A percentile compares a stretch with the other conserved stretches of the same genome.
These are phyloP conservation scores for Pleurostoma richardsiae DNA, from an alignment of 2,329 filamentous ascomycete species.

Conservation along the genomic window DNA sequence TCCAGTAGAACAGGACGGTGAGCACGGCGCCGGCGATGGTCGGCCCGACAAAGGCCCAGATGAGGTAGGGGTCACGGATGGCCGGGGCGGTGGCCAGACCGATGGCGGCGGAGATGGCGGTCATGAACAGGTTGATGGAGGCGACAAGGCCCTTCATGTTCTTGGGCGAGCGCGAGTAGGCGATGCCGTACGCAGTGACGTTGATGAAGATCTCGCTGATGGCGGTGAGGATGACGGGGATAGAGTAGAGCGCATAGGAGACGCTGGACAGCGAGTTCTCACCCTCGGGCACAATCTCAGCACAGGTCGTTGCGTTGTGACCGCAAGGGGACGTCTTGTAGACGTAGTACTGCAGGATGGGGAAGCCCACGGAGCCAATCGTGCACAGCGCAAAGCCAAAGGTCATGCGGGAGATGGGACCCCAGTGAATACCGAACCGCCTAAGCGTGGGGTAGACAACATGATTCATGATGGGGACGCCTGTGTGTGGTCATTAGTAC, in stretches of 20 bases:
- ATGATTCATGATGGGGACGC: neutral
- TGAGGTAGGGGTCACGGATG: conserved; percentile 34
- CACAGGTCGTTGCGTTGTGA: conserved; percentile 35
- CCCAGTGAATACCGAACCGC: conserved; percentile 46
- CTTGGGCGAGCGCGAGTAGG: conserved; percentile 62
- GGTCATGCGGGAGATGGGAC: conserved; percentile 52
- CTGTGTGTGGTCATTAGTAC: neutral
- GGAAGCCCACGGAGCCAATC: conserved; percentile 48
- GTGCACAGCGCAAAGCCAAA: conserved; percentile 45
- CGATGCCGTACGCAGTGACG: conserved; percentile 62
- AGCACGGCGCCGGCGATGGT: neutral
- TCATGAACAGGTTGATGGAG: conserved; percentile 52
- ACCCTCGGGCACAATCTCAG: conserved; percentile 14
- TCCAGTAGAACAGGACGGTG: conserved; percentile 24
- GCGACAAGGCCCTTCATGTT: conserved; percentile 59
- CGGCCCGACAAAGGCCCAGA: neutral
- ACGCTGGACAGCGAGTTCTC: conserved; percentile 27
- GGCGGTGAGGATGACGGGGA: conserved; percentile 45
- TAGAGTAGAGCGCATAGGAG: conserved; percentile 47
- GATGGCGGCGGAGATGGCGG: conserved; percentile 49
- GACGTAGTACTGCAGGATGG: conserved; percentile 52
- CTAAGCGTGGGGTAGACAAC: conserved; percentile 41
- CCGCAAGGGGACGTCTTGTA: conserved; percentile 52
- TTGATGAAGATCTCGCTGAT: conserved; percentile 54
- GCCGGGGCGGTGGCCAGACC: conserved; percentile 36